Base-by-base conservation (phyloP, 164 flowering plant genomes). In the Berberis thunbergii region DNA sequence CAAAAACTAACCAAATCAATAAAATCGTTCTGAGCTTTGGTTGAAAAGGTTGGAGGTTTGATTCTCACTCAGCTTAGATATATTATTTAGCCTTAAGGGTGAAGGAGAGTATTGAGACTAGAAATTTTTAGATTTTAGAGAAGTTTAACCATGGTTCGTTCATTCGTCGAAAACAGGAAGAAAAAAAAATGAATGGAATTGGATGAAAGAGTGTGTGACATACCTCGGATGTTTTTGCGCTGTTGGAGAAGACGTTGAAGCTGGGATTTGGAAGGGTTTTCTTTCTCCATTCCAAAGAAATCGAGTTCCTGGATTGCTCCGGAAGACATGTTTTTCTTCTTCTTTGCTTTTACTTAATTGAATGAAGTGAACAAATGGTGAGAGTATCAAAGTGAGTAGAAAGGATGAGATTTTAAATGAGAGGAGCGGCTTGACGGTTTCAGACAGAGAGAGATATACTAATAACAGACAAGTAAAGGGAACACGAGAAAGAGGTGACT, bases 201-300 rank as follows among this genome's bases (percentile, higher is more conserved):
- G 8, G 42, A 48, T 49, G 41, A 1, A 44, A 26, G 26, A 26
- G 26, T 26, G 26, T 26, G 26, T 26, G 26, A 26, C 26, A 26
- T 4, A 81, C 91, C 88, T 65, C 77, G 80, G 62, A 81, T 69
- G 71, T 80, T 79, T 59, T 71, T 64, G 6, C 68, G 75, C 49
- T 80, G 86, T 43, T 73, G 69, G 39, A 76, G 62, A 43, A 76
- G 73, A 59, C 60, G 72, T 26, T 66, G 74, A 67, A 73, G 62
- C 63, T 65, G 75, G 61, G 80, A 63, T 39, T 60, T 63, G 41
- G 76, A 39, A 40, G 81, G 46, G 41, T 26, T 52, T 4, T 71
- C 65, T 41, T 70, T 73, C 72, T 75, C 78, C 78, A 79, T 60
- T 41, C 83, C 76, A 62, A 87, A 76, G 76, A 86, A 84, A 69